These are phyloP conservation scores for Venturia effusa DNA, from an alignment of 2,329 filamentous ascomycete species.

Conservation along the genomic window DNA sequence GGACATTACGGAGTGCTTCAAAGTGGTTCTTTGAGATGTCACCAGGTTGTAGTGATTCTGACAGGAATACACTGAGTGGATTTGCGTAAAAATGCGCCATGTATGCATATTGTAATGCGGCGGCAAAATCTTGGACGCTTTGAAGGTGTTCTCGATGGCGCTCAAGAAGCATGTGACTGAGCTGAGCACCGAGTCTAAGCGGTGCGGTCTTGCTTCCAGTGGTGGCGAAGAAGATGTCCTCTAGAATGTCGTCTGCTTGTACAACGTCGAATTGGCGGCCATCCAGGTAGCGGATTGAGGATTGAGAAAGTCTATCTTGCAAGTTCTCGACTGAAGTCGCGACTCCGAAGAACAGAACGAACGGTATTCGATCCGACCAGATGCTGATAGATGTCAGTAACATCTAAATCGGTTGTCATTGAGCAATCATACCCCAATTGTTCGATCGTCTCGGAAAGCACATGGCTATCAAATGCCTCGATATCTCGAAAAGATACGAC, in stretches of 20 bases:
- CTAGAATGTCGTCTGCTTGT: constrained; percentile 59
- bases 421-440: constrained; percentile 50
- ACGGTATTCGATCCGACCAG: constrained; percentile 67
- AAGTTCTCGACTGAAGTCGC: constrained; percentile 74
- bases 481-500: constrained; percentile 70
- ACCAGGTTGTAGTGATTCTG: constrained; percentile 22
- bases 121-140: constrained; percentile 61
- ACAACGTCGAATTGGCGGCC: constrained; percentile 70
- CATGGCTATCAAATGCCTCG: constrained; percentile 63
- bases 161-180: constrained; percentile 55
- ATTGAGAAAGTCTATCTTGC: constrained; percentile 60
- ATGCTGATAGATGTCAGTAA: constrained; percentile 15
- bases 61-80: constrained; percentile 54
- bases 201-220: constrained; percentile 47
- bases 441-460: constrained; percentile 61
- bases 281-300: constrained; percentile 54
- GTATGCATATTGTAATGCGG: constrained; percentile 65
- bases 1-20: constrained; percentile 55
- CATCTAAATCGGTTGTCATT: not conserved
- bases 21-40: constrained; percentile 51
- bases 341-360: constrained; percentile 67
- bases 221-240: constrained; percentile 57
- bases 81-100: constrained; percentile 84
- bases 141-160: constrained; percentile 69
- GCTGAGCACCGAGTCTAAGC: constrained; percentile 51